Percentiles rank a stretch among this genome's conserved stretches.
Conservation (phyloP, 1,139 yeast species). For the Kodamaea fungicola region DNA sequence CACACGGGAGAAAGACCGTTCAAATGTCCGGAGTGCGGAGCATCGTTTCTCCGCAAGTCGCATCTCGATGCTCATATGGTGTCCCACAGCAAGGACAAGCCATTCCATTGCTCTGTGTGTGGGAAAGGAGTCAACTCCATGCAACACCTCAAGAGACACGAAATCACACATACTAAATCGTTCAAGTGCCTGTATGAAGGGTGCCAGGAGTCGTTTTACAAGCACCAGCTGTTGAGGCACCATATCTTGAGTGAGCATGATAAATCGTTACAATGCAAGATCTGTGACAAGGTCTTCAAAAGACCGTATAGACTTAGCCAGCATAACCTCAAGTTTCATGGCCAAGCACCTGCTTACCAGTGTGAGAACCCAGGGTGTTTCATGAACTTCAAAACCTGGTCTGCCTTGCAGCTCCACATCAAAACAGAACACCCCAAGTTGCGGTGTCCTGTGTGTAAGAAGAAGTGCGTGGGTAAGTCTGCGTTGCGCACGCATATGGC, state of each 20-base stretch:
- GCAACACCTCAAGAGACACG: conserved; percentile 85
- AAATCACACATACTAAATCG: conserved; percentile 69
- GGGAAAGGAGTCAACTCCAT: conserved; percentile 77
- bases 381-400: conserved; percentile 67
- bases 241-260: conserved; percentile 68
- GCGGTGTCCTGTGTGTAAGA: conserved; percentile 64
- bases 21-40: conserved; percentile 61
- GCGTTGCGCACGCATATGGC: conserved; percentile 74
- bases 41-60: conserved; percentile 68
- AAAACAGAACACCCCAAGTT: conserved; percentile 72
- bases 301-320: conserved; percentile 60
- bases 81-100: conserved; percentile 62
- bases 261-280: conserved; percentile 47
- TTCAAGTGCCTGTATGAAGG: conserved; percentile 58
- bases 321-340: conserved; percentile 61
- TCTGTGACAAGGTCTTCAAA: conserved; percentile 56
- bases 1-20: conserved; percentile 83
- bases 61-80: conserved; percentile 75
- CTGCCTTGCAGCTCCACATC: conserved; percentile 68
- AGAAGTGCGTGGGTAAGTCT: conserved; percentile 68
- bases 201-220: conserved; percentile 68
- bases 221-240: conserved; percentile 73
- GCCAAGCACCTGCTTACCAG: conserved; percentile 51
- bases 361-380: conserved; percentile 65
- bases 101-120: conserved; percentile 72